A percentile compares a stretch with the other conserved stretches of the same genome.
Conservation (phyloP, 345 rosid species). For the Turritis glabra region DNA sequence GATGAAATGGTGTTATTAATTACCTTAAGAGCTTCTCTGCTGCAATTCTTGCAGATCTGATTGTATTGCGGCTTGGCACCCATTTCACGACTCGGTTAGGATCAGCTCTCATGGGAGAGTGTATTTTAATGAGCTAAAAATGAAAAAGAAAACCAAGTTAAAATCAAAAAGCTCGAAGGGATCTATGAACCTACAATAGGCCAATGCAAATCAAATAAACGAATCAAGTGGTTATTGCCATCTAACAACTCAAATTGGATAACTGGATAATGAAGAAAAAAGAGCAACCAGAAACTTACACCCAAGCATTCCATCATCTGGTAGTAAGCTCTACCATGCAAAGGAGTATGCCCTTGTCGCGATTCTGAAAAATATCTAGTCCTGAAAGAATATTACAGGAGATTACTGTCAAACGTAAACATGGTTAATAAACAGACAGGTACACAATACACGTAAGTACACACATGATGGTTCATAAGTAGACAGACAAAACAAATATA, state of each 20-base stretch:
- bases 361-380: conserved; percentile 98
- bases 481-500: background rate
- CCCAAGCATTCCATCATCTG: conserved; percentile 99
- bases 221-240: background rate
- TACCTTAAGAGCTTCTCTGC: conserved; percentile 89
- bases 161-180: background rate
- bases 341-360: conserved; percentile 94
- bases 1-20: background rate
- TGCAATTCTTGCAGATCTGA: conserved; percentile 76
- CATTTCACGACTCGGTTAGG: conserved; percentile 68
- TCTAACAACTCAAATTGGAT: background rate
- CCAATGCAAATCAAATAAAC: conserved; percentile 2
- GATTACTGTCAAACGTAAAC: background rate
- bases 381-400: conserved; percentile 49
- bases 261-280: background rate
- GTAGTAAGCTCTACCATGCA: conserved; percentile 96
- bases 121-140: conserved; percentile 85
- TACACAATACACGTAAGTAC: background rate
- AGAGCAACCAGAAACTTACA: conserved; percentile 49
- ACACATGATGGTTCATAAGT: background rate
- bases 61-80: conserved; percentile 62
- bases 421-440: background rate
- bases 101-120: conserved; percentile 92
- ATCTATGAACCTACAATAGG: background rate
- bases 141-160: conserved; percentile 28